A percentile compares a stretch with the other conserved stretches of the same genome.
phyloP scores from a whole-genome alignment of 2,329 filamentous ascomycete genomes.

The Diaporthe citri region DNA sequence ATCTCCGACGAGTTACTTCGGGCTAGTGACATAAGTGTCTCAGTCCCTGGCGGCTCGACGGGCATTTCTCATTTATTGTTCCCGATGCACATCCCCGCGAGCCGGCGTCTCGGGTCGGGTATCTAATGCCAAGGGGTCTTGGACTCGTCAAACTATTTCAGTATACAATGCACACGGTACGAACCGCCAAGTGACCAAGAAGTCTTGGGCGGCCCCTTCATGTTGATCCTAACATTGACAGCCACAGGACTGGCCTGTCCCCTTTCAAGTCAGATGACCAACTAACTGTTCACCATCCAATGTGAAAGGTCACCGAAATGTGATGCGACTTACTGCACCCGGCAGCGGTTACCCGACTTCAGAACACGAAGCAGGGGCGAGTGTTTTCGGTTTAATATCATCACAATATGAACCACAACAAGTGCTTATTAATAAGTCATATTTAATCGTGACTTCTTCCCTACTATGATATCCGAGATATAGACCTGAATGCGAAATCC shows the following conservation, averaged over 20 bases:
- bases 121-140: not conserved
- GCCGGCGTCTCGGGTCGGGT: not conserved
- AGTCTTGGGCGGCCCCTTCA: not conserved
- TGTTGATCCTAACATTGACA: not conserved
- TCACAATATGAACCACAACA: no score
- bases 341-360: not conserved
- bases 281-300: not conserved
- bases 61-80: not conserved
- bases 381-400: not conserved
- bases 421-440: not conserved
- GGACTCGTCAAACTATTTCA: not conserved
- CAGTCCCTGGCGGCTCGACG: no score
- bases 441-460: not conserved
- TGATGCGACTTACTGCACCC: not conserved
- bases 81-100: no score
- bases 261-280: not conserved
- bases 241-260: not conserved
- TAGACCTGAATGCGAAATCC: not conserved
- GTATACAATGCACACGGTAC: not conserved
- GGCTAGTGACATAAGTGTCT: no score
- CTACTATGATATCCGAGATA: not conserved
- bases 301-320: not conserved
- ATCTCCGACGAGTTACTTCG: not conserved
- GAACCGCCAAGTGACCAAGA: conserved; percentile 3
- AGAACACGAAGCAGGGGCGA: not conserved